Evolutionary conservation across 1,139 yeast genomes (phyloP), one percentile per base, ranked within the genome.

Genomic region (Pichia sp.): DNA sequence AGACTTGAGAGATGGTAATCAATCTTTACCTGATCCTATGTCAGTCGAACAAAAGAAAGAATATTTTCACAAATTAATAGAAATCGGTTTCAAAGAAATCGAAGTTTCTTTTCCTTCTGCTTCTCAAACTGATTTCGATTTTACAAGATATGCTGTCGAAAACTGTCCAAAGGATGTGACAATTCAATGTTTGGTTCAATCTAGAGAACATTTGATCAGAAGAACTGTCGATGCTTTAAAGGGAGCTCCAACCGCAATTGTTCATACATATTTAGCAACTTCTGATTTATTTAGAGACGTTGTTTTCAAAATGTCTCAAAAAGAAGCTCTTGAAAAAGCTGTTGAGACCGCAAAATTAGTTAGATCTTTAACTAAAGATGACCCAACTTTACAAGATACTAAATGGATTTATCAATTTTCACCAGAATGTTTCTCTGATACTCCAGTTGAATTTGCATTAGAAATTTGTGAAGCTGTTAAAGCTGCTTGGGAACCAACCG

Each of bases 91-190:
- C 70, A 91, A 91, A 63, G 98, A 91, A 65, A 91, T 91, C 51
- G 98, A 91, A 65, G 97, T 91, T 15, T 80, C 96, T 0, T 91
- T 91, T 68, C 97, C 98, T 13, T 80, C 95, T 21, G 97, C 97
- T 3, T 85, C 95, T 5, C 97, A 89, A 61, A 80, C 86, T 22
- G 98, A 91, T 64, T 91, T 91, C 59, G 97, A 91, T 61, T 91
- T 91, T 68, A 91, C 97, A 26, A 74, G 96, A 47, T 85, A 75
- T 54, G 96, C 96, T 27, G 89, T 89, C 31, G 95, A 86, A 59
- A 78, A 78, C 48, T 95, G 95, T 22, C 98, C 98, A 7, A 88
- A 76, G 21, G 97, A 91, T 60, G 97, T 91, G 20, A 74, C 80
- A 46, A 84, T 91, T 59, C 97, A 91, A 66, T 95, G 86, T 40